phyloP scores from a whole-genome alignment of 2,329 filamentous ascomycete species.

The Ceratocystis harringtonii region DNA sequence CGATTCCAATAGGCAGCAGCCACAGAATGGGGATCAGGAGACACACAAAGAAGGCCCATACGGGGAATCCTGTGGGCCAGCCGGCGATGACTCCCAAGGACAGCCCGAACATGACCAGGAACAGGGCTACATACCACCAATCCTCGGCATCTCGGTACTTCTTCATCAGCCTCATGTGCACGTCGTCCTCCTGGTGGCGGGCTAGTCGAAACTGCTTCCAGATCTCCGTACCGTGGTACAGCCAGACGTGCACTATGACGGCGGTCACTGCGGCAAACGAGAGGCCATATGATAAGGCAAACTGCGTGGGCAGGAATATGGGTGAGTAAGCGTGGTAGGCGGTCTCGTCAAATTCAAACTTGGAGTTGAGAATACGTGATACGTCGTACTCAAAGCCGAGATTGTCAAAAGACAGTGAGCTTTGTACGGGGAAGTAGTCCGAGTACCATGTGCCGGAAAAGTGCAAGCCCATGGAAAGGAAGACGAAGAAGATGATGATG shows the following conservation, averaged over 20 bases:
- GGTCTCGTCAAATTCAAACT: conserved; percentile 35
- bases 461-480: conserved; percentile 32
- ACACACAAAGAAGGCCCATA: conserved; percentile 43
- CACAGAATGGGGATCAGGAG: conserved; percentile 42
- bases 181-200: conserved; percentile 41
- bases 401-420: conserved; percentile 42
- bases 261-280: conserved; percentile 53
- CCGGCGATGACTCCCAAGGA: conserved; percentile 40
- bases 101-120: conserved; percentile 37
- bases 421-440: conserved; percentile 41
- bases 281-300: conserved; percentile 44
- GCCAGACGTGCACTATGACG: conserved; percentile 39
- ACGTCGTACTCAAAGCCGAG: conserved; percentile 37
- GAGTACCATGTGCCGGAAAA: conserved; percentile 33
- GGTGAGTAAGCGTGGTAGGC: conserved; percentile 43
- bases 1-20: conserved; percentile 45
- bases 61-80: conserved; percentile 43
- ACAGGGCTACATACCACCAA: conserved; percentile 43
- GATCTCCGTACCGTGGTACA: conserved; percentile 42
- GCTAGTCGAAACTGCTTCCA: conserved; percentile 40
- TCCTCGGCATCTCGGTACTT: conserved; percentile 44
- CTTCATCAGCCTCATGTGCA: conserved; percentile 47
- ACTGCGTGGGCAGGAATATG: conserved; percentile 48
- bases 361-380: conserved; percentile 33
- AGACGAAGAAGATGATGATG: conserved; percentile 35